phyloP scores from a whole-genome alignment of 768 basidiomycete species.

The Pisolithus tinctorius region DNA sequence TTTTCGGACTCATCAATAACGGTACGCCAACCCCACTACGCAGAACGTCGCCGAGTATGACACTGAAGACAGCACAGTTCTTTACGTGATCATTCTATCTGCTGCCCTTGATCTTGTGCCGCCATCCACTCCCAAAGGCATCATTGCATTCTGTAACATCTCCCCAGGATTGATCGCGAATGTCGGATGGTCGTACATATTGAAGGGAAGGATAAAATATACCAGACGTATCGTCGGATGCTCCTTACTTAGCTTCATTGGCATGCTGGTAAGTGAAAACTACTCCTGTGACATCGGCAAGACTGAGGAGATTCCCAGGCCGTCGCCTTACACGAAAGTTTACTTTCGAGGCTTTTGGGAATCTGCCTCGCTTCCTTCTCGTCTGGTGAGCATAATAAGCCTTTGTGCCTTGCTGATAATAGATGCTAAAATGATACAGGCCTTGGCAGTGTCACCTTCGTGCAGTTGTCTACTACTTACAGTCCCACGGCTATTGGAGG shows the following conservation, averaged over 20 bases:
- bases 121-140: constrained; percentile 86
- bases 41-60: background rate
- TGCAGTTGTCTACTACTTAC: constrained; percentile 86
- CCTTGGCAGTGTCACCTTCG: constrained; percentile 91
- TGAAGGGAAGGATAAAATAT: constrained; percentile 84
- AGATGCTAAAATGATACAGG: constrained; percentile 40
- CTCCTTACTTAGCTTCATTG: constrained; percentile 63
- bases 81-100: constrained; percentile 95
- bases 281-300: too few species aligned
- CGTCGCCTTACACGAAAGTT: constrained; percentile 62
- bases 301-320: constrained; percentile 38
- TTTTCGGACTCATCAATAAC: constrained; percentile 91
- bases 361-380: constrained; percentile 83
- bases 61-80: constrained; percentile 38
- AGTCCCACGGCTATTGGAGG: constrained; percentile 65
- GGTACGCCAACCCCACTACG: constrained; percentile 35
- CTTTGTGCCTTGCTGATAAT: background rate
- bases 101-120: constrained; percentile 94
- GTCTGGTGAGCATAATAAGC: constrained; percentile 44
- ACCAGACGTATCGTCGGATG: constrained; percentile 67
- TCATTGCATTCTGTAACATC: constrained; percentile 95
- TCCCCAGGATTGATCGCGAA: constrained; percentile 82
- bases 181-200: constrained; percentile 86
- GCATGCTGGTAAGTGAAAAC: constrained; percentile 71
- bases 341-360: constrained; percentile 71